These are phyloP conservation scores for Sporisorium exsertum DNA, from an alignment of 1,284 basidiomycete species.

Conservation along the genomic window DNA sequence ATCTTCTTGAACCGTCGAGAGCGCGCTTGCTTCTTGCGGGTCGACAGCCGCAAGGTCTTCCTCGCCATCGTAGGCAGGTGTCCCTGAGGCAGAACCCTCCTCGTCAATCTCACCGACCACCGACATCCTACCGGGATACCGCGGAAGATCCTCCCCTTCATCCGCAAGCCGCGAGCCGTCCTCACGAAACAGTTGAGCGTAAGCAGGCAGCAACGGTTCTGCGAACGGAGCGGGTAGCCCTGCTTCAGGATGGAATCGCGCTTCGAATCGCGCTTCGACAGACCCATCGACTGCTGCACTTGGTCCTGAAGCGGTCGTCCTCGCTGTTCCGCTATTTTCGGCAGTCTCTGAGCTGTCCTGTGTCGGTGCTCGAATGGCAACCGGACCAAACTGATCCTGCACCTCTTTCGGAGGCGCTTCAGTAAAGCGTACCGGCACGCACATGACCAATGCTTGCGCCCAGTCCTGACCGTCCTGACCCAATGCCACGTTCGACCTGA, in stretches of 20 bases:
- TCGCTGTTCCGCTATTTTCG: background rate
- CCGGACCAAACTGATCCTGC: constrained; percentile 63
- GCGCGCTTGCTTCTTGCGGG: background rate
- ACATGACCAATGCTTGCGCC: constrained; percentile 67
- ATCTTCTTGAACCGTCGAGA: constrained; percentile 17
- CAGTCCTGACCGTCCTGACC: constrained; percentile 50
- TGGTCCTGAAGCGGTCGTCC: background rate
- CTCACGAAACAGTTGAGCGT: constrained; percentile 68
- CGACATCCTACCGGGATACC: constrained; percentile 60
- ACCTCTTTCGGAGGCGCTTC: constrained; percentile 66
- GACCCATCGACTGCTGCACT: background rate
- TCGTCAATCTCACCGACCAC: constrained; percentile 51
- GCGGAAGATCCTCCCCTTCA: constrained; percentile 67
- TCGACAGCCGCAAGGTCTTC: background rate
- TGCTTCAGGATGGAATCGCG: background rate
- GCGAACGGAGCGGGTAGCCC: constrained; percentile 19
- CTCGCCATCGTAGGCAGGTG: background rate
- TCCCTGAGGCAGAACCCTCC: constrained; percentile 5
- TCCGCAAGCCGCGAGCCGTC: constrained; percentile 67
- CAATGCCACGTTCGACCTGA: constrained; percentile 40
- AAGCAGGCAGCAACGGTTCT: constrained; percentile 63
- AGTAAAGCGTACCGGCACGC: constrained; percentile 68
- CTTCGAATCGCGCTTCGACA: background rate
- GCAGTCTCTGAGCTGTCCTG: background rate
- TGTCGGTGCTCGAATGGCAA: background rate